Conservation (phyloP, 2,329 filamentous ascomycete genomes). For the Colletotrichum chlorophyti region DNA sequence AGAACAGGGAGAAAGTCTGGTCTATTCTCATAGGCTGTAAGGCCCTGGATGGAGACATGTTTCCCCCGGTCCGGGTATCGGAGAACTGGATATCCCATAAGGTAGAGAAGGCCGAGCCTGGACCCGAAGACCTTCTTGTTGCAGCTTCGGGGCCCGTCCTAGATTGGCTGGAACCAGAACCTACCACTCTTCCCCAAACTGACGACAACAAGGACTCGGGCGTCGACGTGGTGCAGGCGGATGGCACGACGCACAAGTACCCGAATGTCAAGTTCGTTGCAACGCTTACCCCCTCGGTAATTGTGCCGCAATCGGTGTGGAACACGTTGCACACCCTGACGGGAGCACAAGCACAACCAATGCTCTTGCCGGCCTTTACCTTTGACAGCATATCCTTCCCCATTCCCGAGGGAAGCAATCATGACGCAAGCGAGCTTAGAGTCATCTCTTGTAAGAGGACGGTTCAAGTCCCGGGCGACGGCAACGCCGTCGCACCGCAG, state of each 20-base stretch:
- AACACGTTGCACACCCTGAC: constrained; percentile 67
- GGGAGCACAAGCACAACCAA: constrained; percentile 49
- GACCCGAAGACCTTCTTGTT: constrained; percentile 48
- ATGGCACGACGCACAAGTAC: constrained; percentile 56
- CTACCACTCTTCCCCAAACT: constrained; percentile 61
- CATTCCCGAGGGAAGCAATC: constrained; percentile 51
- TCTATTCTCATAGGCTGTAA: constrained; percentile 72
- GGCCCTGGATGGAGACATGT: constrained; percentile 48
- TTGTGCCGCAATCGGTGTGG: constrained; percentile 71
- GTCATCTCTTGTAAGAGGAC: constrained; percentile 57
- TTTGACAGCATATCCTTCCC: constrained; percentile 68
- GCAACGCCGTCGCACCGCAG: constrained; percentile 38
- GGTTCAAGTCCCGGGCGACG: constrained; percentile 49
- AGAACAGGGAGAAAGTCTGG: constrained; percentile 62
- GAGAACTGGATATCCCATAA: constrained; percentile 75
- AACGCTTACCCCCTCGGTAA: constrained; percentile 75
- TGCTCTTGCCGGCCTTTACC: constrained; percentile 49
- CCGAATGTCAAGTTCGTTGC: constrained; percentile 79
- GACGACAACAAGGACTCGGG: constrained; percentile 54
- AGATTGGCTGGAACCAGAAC: constrained; percentile 78
- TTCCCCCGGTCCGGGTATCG: constrained; percentile 72
- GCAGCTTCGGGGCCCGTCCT: constrained; percentile 49
- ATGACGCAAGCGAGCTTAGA: constrained; percentile 65
- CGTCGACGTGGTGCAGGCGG: constrained; percentile 60
- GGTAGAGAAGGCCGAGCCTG: constrained; percentile 64